Evolutionary conservation across 2,329 filamentous ascomycete genomes (phyloP), one percentile per base, ranked within the genome.

Genomic region (Aspergillus unguis): DNA sequence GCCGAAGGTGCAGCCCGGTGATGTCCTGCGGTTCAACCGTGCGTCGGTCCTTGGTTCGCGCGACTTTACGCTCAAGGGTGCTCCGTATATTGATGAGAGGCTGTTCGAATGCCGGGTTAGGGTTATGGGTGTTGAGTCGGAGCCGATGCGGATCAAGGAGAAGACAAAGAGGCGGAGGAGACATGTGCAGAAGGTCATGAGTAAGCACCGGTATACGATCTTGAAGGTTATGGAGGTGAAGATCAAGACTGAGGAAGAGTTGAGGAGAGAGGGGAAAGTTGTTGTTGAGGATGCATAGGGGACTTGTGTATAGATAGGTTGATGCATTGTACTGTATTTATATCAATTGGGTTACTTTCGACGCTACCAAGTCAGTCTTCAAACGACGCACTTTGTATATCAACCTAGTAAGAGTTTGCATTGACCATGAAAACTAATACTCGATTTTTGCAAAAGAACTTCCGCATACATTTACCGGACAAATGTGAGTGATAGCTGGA

Each of bases 141-240:
- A 92, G 76, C 88, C 89, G 32, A 71, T 92, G 75, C 78, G 88
- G 53, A 76, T 85, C 62, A 89, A 89, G 76, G 79, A 88, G 74
- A 92, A 92, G 82, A 92, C 82, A 63, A 92, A 91, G 82, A 76
- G 85, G 77, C 88, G 87, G 67, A 78, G 82, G 63, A 74, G 84
- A 58, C 80, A 82, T 67, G 80, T 83, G 45, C 90, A 85, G 77
- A 84, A 81, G 54, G 87, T 94, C 7, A 86, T 81, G 76, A 96
- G 90, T 78, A 96, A 99, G 81, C 90, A 95, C 69, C 81, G 83
- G 65, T 96, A 88, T 72, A 99, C 94, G 2, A 83, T 96, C 25
- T 68, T 99, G 72, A 81, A 85, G 66, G 87, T 99, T 58, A 87
- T 87, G 67, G 89, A 97, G 73, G 68, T 97, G 58, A 86, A 82